Evolutionary conservation across 257 asterid species (phyloP).

Genomic region (Nicotiana noctiflora): DNA sequence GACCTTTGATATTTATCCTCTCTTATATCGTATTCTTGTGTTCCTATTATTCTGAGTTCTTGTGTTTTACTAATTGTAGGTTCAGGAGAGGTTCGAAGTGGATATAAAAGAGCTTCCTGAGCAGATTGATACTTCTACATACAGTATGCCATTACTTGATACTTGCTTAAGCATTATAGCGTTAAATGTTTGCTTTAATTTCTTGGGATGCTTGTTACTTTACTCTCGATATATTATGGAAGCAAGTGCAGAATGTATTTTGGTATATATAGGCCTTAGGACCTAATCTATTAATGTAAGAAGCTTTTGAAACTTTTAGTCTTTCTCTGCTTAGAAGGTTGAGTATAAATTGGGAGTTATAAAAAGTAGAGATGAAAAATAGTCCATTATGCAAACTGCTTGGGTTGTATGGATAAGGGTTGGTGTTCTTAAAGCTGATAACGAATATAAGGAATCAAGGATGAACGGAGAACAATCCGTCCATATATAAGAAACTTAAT

Average conservation of each 20-base stretch:
- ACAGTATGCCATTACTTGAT: constrained; percentile 42
- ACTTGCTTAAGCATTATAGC: background rate
- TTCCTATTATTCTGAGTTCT: background rate
- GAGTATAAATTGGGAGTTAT: background rate
- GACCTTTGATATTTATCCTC: background rate
- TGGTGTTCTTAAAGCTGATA: background rate
- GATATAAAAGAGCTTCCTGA: constrained; percentile 79
- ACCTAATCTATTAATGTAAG: background rate
- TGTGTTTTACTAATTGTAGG: constrained; percentile 32
- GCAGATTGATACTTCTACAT: constrained; percentile 78
- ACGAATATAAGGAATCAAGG: background rate
- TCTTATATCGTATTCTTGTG: background rate
- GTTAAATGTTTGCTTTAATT: background rate
- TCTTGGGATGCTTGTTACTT: background rate
- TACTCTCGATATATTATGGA: too few species aligned
- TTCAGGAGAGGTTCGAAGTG: constrained; percentile 78
- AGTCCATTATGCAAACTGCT: background rate
- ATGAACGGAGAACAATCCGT: background rate
- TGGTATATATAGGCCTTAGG: background rate
- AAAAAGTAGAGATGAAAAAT: background rate
- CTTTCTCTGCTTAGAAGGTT: background rate
- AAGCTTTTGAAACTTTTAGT: background rate
- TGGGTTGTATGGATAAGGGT: background rate
- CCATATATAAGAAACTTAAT: background rate
- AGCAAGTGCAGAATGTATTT: too few species aligned